A percentile compares a stretch with the other conserved stretches of the same genome.
Evolutionary conservation across 768 basidiomycete genomes (phyloP).

Genomic region (Gloeopeniophorella convolvens): DNA sequence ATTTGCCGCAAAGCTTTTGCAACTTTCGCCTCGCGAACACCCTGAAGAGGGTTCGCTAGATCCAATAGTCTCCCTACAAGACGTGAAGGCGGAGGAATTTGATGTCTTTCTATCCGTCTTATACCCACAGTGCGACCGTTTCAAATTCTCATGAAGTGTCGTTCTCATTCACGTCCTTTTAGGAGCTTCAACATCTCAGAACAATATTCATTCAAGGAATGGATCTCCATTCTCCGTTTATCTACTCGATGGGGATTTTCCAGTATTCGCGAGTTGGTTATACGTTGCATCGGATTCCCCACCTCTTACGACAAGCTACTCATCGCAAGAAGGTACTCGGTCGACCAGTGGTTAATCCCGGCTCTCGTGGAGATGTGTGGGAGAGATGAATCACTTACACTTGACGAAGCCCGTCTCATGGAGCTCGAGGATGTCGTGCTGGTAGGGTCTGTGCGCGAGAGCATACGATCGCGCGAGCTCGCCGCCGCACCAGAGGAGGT

Average conservation of each 20-base stretch:
- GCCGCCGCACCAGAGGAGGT: not conserved
- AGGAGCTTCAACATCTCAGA: constrained; percentile 11
- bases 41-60: not conserved
- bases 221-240: constrained; percentile 14
- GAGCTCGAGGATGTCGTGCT: constrained; percentile 11
- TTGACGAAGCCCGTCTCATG: constrained; percentile 11
- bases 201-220: constrained; percentile 6
- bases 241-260: constrained; percentile 16
- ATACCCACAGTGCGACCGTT: constrained; percentile 14
- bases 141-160: too few species aligned
- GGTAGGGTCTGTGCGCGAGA: constrained; percentile 7
- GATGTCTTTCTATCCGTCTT: constrained; percentile 16
- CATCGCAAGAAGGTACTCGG: not conserved
- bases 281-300: not conserved
- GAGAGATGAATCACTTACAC: constrained; percentile 9
- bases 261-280: constrained; percentile 11
- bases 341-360: constrained; percentile 9
- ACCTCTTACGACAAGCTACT: not conserved
- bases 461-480: constrained; percentile 1
- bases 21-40: not conserved
- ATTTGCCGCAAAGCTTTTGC: not conserved
- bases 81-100: constrained; percentile 12
- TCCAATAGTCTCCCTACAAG: not conserved
- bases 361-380: constrained; percentile 6
- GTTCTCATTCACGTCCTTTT: not conserved